A percentile compares a stretch with the other conserved stretches of the same genome.
Evolutionary conservation across 352 stramenopile species (phyloP).

Genomic region (Thalassiosira mediterranea): DNA sequence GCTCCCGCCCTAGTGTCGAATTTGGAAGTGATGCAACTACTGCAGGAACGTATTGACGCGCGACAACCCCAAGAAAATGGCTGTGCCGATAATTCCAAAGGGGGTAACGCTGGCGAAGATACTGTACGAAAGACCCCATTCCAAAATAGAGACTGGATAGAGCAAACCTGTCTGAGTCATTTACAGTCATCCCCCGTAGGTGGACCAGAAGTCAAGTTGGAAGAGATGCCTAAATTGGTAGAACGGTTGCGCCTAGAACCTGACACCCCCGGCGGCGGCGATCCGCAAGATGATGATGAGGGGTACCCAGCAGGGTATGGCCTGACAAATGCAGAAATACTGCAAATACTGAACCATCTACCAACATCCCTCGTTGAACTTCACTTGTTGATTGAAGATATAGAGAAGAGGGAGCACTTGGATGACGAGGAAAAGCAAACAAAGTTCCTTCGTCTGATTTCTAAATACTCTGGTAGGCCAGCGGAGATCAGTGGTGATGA

Average conservation of each 20-base stretch:
- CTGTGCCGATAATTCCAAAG: slow-evolving; percentile 2
- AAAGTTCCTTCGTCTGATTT: slow-evolving; percentile 64
- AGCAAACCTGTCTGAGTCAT: slow-evolving; percentile 66
- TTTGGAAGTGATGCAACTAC: slow-evolving; percentile 50
- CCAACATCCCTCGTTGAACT: slow-evolving; percentile 75
- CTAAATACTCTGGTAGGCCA: slow-evolving; percentile 49
- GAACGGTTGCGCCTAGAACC: slow-evolving; percentile 28
- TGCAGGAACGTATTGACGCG: slow-evolving; percentile 20
- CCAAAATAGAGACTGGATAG: slow-evolving; percentile 74
- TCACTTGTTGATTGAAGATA: slow-evolving; percentile 78
- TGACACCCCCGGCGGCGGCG: slow-evolving; percentile 18
- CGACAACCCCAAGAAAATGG: neutral
- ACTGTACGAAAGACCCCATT: no score
- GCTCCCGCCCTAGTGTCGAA: slow-evolving; percentile 48
- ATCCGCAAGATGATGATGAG: neutral
- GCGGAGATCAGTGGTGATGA: no score
- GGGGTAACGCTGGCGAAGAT: no score
- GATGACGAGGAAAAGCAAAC: slow-evolving; percentile 65
- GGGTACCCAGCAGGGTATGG: slow-evolving; percentile 42
- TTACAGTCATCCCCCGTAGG: slow-evolving; percentile 62
- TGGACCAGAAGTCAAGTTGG: slow-evolving; percentile 27
- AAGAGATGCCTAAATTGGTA: slow-evolving; percentile 52
- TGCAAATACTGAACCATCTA: slow-evolving; percentile 81
- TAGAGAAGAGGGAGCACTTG: slow-evolving; percentile 51
- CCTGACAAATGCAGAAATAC: slow-evolving; percentile 70